Base-by-base conservation (phyloP, 495 filamentous ascomycete species). In the Aspergillus mulundensis region DNA sequence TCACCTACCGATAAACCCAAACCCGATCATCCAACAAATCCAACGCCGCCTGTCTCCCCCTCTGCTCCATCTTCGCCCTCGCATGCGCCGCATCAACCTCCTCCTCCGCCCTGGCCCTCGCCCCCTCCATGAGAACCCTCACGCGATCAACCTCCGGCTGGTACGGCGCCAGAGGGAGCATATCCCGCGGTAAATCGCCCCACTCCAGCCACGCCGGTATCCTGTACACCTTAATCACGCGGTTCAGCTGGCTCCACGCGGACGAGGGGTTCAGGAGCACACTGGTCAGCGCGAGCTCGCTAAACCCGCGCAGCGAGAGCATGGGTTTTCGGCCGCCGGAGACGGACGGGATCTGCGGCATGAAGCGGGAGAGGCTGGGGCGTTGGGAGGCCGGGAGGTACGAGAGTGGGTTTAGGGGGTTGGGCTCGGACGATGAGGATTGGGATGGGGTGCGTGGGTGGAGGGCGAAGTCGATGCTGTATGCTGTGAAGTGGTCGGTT, bases 21-120 rank as follows among this genome's bases (percentile, higher is more conserved):
- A 48, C 21, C 34, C 53, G 44, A 49, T 56, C 53, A 56, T 56
- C 53, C 21, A 56, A 12, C 45, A 56, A 34, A 49, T 56, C 53
- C 53, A 56, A 21, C 44, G 53, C 53, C 11, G 25, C 10, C 44
- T 50, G 45, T 7, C 45, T 38, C 11, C 53, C 53, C 15, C 25
- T 21, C 34, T 42, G 3, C 45, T 56, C 44, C 3, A 56, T 30
- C 36, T 39, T 25, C 34, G 47, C 2, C 36, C 44, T 18, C 12
- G 53, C 53, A 15, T 42, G 34, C 32, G 50, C 8, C 21, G 53
- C 53, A 49, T 56, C 45, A 14, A 56, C 1, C 53, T 49, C 36
- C 34, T 23, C 5, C 45, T 49, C 30, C 15, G 53, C 53, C 28
- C 39, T 56, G 12, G 12, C 15, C n/a, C 42, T 40, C 0, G 53